Evolutionary conservation across 2,329 filamentous ascomycete genomes (phyloP).

Genomic region (Xylaria multiplex): DNA sequence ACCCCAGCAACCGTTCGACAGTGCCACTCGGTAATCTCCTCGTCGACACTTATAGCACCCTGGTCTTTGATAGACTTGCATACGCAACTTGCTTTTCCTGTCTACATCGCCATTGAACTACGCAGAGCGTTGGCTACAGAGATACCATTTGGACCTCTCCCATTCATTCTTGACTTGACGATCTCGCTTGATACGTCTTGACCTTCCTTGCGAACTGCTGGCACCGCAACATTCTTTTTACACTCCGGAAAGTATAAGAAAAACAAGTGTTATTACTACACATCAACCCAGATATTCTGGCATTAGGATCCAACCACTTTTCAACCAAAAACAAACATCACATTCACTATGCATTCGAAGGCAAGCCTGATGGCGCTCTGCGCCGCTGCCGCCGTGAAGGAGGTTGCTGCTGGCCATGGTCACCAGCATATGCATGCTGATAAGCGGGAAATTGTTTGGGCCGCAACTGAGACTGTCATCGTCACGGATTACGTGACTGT

Average conservation of each 20-base stretch:
- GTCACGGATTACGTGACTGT: conserved; percentile 47
- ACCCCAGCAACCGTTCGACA: conserved; percentile 25
- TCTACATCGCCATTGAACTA: conserved; percentile 32
- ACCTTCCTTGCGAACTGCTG: conserved; percentile 45
- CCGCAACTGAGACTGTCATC: conserved; percentile 46
- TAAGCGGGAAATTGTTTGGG: conserved; percentile 46
- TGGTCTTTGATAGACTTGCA: conserved; percentile 47
- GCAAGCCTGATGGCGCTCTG: conserved; percentile 47
- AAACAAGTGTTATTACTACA: conserved; percentile 14
- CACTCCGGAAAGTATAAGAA: conserved; percentile 35
- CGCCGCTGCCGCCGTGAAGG: conserved; percentile 46
- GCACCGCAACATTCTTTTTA: conserved; percentile 45
- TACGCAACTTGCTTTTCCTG: conserved; percentile 35
- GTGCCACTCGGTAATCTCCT: conserved; percentile 34
- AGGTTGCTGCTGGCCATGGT: conserved; percentile 42
- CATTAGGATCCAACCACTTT: conserved; percentile 7
- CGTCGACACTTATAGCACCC: conserved; percentile 41
- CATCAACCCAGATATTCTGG: conserved; percentile 11
- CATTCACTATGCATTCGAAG: conserved; percentile 47
- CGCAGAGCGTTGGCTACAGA: conserved; percentile 44
- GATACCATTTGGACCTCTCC: conserved; percentile 38
- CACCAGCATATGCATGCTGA: conserved; percentile 46
- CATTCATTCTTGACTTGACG: conserved; percentile 40
- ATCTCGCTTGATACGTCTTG: conserved; percentile 40
- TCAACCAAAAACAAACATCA: conserved; percentile 24